phyloP scores from a whole-genome alignment of 768 basidiomycete genomes.

The Leucocoprinus birnbaumii region DNA sequence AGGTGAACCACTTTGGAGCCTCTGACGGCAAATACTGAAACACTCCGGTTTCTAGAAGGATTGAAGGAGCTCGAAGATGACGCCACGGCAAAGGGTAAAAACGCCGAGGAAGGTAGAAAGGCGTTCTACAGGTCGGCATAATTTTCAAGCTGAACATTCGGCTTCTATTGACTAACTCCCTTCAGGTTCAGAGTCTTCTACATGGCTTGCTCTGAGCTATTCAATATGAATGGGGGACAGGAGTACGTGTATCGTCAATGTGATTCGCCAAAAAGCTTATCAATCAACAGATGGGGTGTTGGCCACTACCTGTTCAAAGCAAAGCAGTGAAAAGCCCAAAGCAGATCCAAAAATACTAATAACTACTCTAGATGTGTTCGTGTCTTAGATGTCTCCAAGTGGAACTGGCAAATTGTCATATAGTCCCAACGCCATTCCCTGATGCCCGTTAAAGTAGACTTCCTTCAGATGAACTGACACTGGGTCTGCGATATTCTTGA shows the following conservation, averaged over 20 bases:
- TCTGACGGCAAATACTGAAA: too few relatives aligned
- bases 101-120: slow-evolving; percentile 50
- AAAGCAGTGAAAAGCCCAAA: background rate
- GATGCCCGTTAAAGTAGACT: slow-evolving; percentile 26
- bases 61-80: slow-evolving; percentile 46
- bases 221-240: slow-evolving; percentile 57
- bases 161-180: background rate
- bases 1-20: slow-evolving; percentile 18
- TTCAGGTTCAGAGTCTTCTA: slow-evolving; percentile 67
- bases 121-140: slow-evolving; percentile 47
- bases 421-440: slow-evolving; percentile 6
- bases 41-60: slow-evolving; percentile 26
- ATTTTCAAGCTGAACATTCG: background rate
- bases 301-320: slow-evolving; percentile 53
- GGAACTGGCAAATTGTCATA: slow-evolving; percentile 7
- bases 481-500: slow-evolving; percentile 78
- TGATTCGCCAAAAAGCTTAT: slow-evolving; percentile 9
- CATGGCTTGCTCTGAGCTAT: slow-evolving; percentile 69
- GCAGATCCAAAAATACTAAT: background rate
- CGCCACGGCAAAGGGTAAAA: slow-evolving; percentile 42
- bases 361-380: background rate
- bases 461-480: slow-evolving; percentile 44
- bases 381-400: background rate
- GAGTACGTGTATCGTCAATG: slow-evolving; percentile 38
- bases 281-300: slow-evolving; percentile 45